Conservation (phyloP, 208 protist genomes). For the Wallacemonas rigidus region DNA sequence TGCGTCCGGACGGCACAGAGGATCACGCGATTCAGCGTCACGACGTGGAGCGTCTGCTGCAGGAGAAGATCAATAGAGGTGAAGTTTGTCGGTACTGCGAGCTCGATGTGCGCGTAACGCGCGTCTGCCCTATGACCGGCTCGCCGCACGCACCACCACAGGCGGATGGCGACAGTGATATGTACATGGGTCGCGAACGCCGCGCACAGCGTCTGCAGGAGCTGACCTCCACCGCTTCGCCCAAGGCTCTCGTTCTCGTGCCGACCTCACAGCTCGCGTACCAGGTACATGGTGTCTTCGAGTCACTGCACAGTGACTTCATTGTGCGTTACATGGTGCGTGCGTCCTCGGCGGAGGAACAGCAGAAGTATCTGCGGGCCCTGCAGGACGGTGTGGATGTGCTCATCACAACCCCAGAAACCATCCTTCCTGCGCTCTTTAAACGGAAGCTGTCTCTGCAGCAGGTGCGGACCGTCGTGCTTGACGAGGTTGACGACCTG, state of each 20-base stretch:
- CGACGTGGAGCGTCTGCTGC: conserved; percentile 62
- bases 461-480: conserved; percentile 59
- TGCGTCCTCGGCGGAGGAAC: conserved; percentile 68
- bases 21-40: conserved; percentile 31
- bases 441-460: conserved; percentile 68
- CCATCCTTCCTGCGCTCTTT: conserved; percentile 67
- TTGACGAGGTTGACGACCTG: conserved; percentile 87
- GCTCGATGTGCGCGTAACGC: conserved; percentile 43
- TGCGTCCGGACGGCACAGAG: conserved; percentile 5
- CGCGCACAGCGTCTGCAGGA: conserved; percentile 42
- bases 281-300: conserved; percentile 59
- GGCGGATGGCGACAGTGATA: neutral
- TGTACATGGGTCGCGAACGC: conserved; percentile 16
- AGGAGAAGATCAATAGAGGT: conserved; percentile 58
- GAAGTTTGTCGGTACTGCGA: conserved; percentile 89
- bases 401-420: conserved; percentile 75
- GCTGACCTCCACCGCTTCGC: conserved; percentile 47
- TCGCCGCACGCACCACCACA: conserved; percentile 50
- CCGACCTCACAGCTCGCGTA: conserved; percentile 68
- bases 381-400: conserved; percentile 67
- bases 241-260: conserved; percentile 71
- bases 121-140: conserved; percentile 80
- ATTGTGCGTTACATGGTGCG: conserved; percentile 66
- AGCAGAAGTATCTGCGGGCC: conserved; percentile 53
- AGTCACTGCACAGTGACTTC: conserved; percentile 49